A percentile compares a stretch with the other conserved stretches of the same genome.
phyloP scores from a whole-genome alignment of 1,284 basidiomycete species.

The Malassezia nana region DNA sequence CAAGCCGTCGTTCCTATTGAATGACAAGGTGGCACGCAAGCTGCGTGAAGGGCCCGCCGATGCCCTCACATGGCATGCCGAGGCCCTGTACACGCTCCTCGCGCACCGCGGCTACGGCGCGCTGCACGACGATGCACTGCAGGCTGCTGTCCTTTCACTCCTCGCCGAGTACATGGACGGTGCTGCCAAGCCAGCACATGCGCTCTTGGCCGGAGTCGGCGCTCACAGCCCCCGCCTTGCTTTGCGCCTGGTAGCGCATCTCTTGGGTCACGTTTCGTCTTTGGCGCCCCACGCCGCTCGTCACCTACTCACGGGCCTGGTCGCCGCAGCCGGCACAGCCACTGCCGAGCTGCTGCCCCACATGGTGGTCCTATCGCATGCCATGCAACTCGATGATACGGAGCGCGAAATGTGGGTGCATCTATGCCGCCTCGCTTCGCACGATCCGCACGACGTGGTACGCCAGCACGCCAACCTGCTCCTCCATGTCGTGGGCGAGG shows the following conservation, averaged over 20 bases:
- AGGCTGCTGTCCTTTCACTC: conserved; percentile 23
- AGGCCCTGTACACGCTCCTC: conserved; percentile 17
- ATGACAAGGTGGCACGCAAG: conserved; percentile 40
- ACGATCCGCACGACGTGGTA: conserved; percentile 34
- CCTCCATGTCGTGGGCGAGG: conserved; percentile 21
- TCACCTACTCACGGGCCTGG: not conserved
- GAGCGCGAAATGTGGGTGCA: conserved; percentile 34
- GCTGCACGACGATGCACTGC: conserved; percentile 21
- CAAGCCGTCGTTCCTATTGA: conserved; percentile 44
- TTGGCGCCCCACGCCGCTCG: not conserved
- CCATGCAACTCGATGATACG: conserved; percentile 26
- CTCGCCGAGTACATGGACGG: conserved; percentile 23
- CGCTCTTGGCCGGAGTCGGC: not conserved
- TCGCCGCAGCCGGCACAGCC: conserved; percentile 15
- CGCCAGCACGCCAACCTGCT: conserved; percentile 25
- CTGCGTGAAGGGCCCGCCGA: conserved; percentile 20
- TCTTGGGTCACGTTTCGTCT: not conserved
- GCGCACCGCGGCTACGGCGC: conserved; percentile 13
- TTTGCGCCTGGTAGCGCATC: not conserved
- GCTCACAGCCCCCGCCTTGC: conserved; percentile 1
- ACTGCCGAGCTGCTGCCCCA: conserved; percentile 26
- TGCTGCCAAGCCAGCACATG: not conserved
- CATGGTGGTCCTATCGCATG: conserved; percentile 40
- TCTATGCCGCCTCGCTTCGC: conserved; percentile 32
- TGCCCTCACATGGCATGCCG: conserved; percentile 32